These are phyloP conservation scores for Tausonia pullulans DNA, from an alignment of 1,284 basidiomycete genomes.

Conservation along the genomic window DNA sequence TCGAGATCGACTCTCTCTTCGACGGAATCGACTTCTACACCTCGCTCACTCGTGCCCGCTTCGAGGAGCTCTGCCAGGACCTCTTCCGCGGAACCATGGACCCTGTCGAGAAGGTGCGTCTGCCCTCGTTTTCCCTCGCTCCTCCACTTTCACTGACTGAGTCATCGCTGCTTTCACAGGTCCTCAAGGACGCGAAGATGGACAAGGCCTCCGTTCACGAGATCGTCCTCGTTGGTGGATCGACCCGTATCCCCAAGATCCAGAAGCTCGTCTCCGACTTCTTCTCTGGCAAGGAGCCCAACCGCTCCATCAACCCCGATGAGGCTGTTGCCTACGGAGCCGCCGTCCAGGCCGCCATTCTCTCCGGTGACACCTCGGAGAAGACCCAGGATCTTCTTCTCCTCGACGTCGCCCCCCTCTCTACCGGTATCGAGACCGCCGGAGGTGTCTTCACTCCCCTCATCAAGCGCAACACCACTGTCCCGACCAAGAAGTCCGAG, in stretches of 20 bases:
- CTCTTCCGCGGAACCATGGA: slow-evolving; percentile 95
- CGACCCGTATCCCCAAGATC: slow-evolving; percentile 96
- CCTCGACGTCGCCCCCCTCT: slow-evolving; percentile 92
- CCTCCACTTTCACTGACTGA: not conserved
- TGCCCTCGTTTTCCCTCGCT: not conserved
- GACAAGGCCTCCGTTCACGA: slow-evolving; percentile 92
- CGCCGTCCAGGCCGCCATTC: slow-evolving; percentile 96
- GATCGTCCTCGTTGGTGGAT: slow-evolving; percentile 95
- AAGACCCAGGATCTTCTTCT: slow-evolving; percentile 94
- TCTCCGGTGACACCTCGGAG: slow-evolving; percentile 95
- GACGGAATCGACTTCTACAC: slow-evolving; percentile 99
- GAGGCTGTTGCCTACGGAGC: slow-evolving; percentile 99
- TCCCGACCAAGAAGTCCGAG: slow-evolving; percentile 98
- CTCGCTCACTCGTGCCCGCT: slow-evolving; percentile 93
- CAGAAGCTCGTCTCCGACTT: slow-evolving; percentile 97
- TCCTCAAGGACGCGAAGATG: slow-evolving; percentile 95
- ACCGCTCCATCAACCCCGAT: slow-evolving; percentile 86
- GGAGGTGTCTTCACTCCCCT: slow-evolving; percentile 98
- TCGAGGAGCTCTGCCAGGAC: slow-evolving; percentile 96
- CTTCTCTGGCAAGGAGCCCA: slow-evolving; percentile 95
- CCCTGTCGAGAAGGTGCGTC: slow-evolving; percentile 72
- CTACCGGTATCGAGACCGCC: slow-evolving; percentile 94
- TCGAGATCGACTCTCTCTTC: slow-evolving; percentile 96
- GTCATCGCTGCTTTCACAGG: slow-evolving; percentile 28
- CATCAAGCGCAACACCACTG: slow-evolving; percentile 86